Evolutionary conservation across 176 grass and related monocot species (phyloP).

Genomic region (Hordeum vulgare): MorexV3_pseudomolecules_assembly NC_058520.1:1801750-1802249

Average conservation of each 20-base stretch:
- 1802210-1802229: not conserved
- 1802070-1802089: constrained; percentile 84
- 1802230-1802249: not conserved
- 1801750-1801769: constrained; percentile 39
- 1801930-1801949: not conserved
- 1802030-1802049: not conserved
- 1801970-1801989: not conserved
- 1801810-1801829: constrained; percentile 21
- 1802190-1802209: not conserved
- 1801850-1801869: not conserved
- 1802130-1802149: constrained; percentile 68
- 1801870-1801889: not conserved
- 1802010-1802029: not conserved
- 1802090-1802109: constrained; percentile 68
- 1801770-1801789: constrained; percentile 34
- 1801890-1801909: not conserved
- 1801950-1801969: not conserved
- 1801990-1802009: not conserved
- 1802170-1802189: constrained; percentile 10
- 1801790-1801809: constrained; percentile 93
- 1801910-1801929: not conserved
- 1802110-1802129: constrained; percentile 79
- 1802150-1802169: constrained; percentile 90
- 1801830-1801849: not conserved
- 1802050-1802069: not conserved